Evolutionary conservation across 768 basidiomycete genomes (phyloP), one percentile per base, ranked within the genome.

Genomic region (Serendipita sp.): DNA sequence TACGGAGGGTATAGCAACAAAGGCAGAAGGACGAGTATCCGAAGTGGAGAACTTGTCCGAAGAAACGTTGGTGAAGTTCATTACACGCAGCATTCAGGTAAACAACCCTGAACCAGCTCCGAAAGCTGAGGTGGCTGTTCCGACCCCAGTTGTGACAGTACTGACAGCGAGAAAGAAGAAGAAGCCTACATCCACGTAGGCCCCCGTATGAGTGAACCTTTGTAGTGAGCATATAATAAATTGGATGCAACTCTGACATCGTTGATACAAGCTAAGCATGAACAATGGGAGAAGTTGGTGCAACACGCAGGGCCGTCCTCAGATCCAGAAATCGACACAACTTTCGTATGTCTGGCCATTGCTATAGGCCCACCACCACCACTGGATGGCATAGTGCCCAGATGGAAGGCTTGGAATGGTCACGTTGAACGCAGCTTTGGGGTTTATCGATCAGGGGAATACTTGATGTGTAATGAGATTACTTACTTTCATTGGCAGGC

Each of bases 81-180:
- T 60, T 37, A 37, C 35, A n/a, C 24, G 35, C 13, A 10, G 16
- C 2, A 35, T 60, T 32, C 16, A 30, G 28, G 56, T 60, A 11
- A n/a, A 30, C 28, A 60, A 60, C 35, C 56, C 56, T 10, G 56
- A 60, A 35, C 35, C 35, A n/a, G 28, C 56, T 10, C 28, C 24
- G 8, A 56, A 44, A 35, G 38, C 34, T 30, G 41, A 8, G 7
- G 13, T 16, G 67, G 64, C 44, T 64, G 63, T 30, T 45, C 67
- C 64, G 64, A 68, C 65, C 65, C 68, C 71, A 63, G 71, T 73
- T 66, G 80, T 89, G 67, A 85, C 78, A 11, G 79, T 86, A 66
- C 72, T 89, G 65, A 75, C 81, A 46, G 86, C 77, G 67, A 79
- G 88, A 68, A 83, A 75, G 73, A 78, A 78, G 73, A 76, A 75